Base-by-base conservation (phyloP, 192 early-diverging fungal species). In the Gonapodya prolifera region DNA sequence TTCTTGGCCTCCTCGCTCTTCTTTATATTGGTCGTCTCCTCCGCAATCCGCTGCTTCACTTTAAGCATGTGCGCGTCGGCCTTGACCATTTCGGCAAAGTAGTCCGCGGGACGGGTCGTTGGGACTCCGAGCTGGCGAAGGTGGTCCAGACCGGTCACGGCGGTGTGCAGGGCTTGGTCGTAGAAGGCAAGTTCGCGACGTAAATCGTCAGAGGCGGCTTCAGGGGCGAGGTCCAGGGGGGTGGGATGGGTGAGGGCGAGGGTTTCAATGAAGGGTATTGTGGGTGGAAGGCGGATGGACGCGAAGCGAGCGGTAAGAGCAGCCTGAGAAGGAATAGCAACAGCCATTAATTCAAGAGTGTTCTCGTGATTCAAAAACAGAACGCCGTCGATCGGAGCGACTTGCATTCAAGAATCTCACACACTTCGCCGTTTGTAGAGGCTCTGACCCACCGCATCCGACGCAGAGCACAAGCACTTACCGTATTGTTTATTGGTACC, bases 51-150 rank as follows among this genome's bases (percentile, higher is more conserved):
- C 82, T 97, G 91, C 80, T 94, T 90, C 69, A 98, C 90, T 82
- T 86, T 91, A 71, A 86, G 86, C 97, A 98, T 98, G 77, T 97
- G 96, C 76, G 92, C 91, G 79, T 98, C 97, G 0, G 90, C 89
- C 88, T 98, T 98, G 80, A 98, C 88, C 97, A 98, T 98, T 85
- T 98, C 97, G 34, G 97, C 97, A 86, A 92, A 98, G 81, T 94
- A 97, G 80, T 98, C 97, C 74, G 91, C 90, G n/a, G 97, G 97
- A 61, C 97, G 85, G 36, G 87, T 80, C 77, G 96, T 94, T 28
- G 91, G 90, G 8, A 94, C 89, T 18, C 91, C 91, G 77, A 85
- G 78, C 2, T 89, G 85, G 70, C 91, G 90, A n/a, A n/a, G n/a
- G n/a, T n/a, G n/a, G n/a, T n/a, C n/a, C n/a, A n/a, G n/a, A 75